Evolutionary conservation across 2,329 filamentous ascomycete species (phyloP), one percentile per base, ranked within the genome.

Genomic region (Amauroascus niger): DNA sequence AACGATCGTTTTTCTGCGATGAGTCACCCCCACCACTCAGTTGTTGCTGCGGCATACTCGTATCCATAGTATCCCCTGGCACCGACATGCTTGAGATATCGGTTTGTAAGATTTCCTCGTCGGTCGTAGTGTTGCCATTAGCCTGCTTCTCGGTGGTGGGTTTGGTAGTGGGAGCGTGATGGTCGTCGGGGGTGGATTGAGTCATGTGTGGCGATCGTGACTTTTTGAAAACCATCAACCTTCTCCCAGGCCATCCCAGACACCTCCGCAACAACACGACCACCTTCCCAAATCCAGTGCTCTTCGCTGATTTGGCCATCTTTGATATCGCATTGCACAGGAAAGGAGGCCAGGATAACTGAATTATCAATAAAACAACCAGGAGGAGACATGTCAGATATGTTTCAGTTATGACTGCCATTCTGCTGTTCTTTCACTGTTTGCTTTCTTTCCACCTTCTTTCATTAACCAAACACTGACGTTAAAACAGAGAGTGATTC

Each of bases 401-500:
- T 51, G 33, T 30, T 43, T 9, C 39, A 7, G 20, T 22, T 26
- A 22, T 18, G 11, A 22, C 11, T 14, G 28, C 46, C 46, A 49
- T 49, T 28, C 14, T 26, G 2, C 8, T 24, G 6, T 18, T 22
- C 26, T 32, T 43, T 51, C 39, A 44, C 49, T 51, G 49, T 44
- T 51, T 44, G 37, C 49, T 51, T 14, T 26, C 3, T 2, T 11
- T 37, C n/a, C 14, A 26, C 3, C 37, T 13, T 24, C 9, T 49
- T 50, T 50, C 22, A 50, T 16, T 22, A 1, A 1, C 8, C 2
- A 24, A 13, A 16, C 28, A 49, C 14, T 37, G 14, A 32, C 24
- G 30, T 20, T 52, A 39, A 46, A 52, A 46, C 22, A 20, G 20
- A 37, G 20, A 14, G 30, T 52, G 40, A 52, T 52, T 46, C 50